Percentiles rank a stretch among this genome's conserved stretches.
Evolutionary conservation across 2,329 filamentous ascomycete species (phyloP).

Genomic region (Beauveria varroae): DNA sequence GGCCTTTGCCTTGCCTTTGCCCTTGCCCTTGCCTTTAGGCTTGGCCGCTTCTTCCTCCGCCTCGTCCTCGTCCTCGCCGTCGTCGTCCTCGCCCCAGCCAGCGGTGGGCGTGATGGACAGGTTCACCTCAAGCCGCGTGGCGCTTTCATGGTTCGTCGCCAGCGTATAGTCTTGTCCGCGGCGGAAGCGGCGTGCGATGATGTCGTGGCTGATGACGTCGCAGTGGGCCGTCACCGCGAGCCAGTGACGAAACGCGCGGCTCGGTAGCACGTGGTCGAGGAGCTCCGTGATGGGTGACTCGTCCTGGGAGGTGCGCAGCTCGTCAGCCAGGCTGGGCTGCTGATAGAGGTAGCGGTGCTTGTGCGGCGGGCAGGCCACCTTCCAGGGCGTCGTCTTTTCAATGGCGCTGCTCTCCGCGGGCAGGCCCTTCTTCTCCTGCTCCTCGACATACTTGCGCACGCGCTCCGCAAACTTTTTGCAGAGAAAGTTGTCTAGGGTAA

Average conservation of each 20-base stretch:
- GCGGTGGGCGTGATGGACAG: conserved; percentile 76
- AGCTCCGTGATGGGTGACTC: conserved; percentile 65
- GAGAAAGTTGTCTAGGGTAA: conserved; percentile 73
- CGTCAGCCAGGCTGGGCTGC: conserved; percentile 40
- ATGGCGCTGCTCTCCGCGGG: conserved; percentile 45
- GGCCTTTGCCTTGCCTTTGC: conserved; percentile 20
- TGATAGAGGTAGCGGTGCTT: conserved; percentile 91
- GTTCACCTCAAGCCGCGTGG: conserved; percentile 78
- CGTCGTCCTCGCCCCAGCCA: conserved; percentile 73
- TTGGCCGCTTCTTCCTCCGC: conserved; percentile 31
- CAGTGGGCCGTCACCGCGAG: conserved; percentile 74
- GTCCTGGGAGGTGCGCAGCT: conserved; percentile 29
- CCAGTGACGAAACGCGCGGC: conserved; percentile 82
- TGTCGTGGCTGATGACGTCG: conserved; percentile 62
- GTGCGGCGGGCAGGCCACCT: conserved; percentile 79
- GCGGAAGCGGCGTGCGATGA: conserved; percentile 82
- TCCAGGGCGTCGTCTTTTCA: conserved; percentile 56
- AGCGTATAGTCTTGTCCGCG: conserved; percentile 86
- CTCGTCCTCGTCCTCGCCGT: conserved; percentile 38
- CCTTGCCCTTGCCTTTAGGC: conserved; percentile 19
- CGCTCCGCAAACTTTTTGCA: conserved; percentile 67
- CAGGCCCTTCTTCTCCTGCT: conserved; percentile 47
- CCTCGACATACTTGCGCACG: conserved; percentile 64
- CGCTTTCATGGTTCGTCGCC: conserved; percentile 72
- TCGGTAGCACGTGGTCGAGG: conserved; percentile 75